phyloP scores from a whole-genome alignment of 768 basidiomycete species.

The Galerina sulciceps region DNA sequence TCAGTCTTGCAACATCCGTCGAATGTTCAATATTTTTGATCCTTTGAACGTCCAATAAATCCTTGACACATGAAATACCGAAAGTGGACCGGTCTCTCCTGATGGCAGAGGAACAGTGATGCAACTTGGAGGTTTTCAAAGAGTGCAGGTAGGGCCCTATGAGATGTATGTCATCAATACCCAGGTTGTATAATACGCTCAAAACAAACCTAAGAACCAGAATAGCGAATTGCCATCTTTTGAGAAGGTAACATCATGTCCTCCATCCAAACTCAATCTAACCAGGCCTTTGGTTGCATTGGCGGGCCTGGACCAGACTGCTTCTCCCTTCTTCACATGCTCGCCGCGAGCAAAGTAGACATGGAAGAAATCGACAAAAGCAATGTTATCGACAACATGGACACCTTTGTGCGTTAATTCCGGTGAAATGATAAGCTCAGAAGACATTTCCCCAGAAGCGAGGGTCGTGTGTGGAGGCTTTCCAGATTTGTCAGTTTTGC shows the following conservation, averaged over 20 bases:
- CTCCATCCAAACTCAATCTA: conserved; percentile 73
- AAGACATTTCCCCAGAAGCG: conserved; percentile 60
- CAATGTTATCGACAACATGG: conserved; percentile 42
- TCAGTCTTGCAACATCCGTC: conserved; percentile 65
- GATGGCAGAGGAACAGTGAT: conserved; percentile 51
- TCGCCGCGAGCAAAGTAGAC: conserved; percentile 59
- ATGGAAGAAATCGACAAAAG: conserved; percentile 73
- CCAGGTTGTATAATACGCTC: background rate
- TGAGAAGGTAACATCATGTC: conserved; percentile 70
- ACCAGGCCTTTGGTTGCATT: conserved; percentile 65
- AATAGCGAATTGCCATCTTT: conserved; percentile 67
- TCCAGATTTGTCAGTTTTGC: conserved; percentile 48
- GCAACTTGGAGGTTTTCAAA: conserved; percentile 56
- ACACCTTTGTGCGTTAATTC: conserved; percentile 11
- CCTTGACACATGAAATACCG: conserved; percentile 65
- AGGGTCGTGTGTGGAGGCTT: conserved; percentile 53
- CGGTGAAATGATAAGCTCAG: conserved; percentile 55
- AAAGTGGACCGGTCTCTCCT: conserved; percentile 54
- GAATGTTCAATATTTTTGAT: conserved; percentile 56
- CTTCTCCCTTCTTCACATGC: conserved; percentile 40
- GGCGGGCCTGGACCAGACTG: conserved; percentile 72
- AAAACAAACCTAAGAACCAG: conserved; percentile 70
- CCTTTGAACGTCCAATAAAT: conserved; percentile 59
- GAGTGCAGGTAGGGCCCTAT: conserved; percentile 69
- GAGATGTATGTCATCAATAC: background rate